Conservation (phyloP, 2,329 filamentous ascomycete species). For the Fusarium sp. region DNA sequence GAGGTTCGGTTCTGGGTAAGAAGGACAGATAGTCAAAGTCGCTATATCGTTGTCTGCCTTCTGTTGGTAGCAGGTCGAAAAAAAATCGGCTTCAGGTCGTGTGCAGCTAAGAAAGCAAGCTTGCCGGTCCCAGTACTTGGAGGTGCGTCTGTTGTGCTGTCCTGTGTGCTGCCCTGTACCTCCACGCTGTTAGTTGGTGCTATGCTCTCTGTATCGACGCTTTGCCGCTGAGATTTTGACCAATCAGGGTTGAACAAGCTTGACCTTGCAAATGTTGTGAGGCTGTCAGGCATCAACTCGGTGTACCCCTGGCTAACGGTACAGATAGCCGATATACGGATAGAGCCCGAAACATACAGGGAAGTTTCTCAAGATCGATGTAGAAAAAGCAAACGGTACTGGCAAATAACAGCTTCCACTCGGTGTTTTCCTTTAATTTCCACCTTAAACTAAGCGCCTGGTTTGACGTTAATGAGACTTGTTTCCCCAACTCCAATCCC, state of each 20-base stretch:
- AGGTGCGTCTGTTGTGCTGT: slow-evolving; percentile 37
- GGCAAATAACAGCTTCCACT: neutral
- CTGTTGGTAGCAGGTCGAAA: slow-evolving; percentile 15
- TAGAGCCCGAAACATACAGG: slow-evolving; percentile 10
- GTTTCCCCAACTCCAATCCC: neutral
- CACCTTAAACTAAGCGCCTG: neutral
- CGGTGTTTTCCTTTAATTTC: neutral
- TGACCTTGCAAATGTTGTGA: slow-evolving; percentile 24
- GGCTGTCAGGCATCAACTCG: slow-evolving; percentile 50
- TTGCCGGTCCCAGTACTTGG: slow-evolving; percentile 38
- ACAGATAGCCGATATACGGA: neutral
- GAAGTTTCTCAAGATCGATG: slow-evolving; percentile 6
- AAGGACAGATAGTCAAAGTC: slow-evolving; percentile 6
- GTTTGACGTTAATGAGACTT: neutral
- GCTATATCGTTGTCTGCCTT: slow-evolving; percentile 15
- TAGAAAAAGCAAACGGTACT: slow-evolving; percentile 1
- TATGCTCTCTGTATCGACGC: slow-evolving; percentile 32
- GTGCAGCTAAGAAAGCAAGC: slow-evolving; percentile 35
- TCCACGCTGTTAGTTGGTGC: slow-evolving; percentile 37
- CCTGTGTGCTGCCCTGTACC: slow-evolving; percentile 41
- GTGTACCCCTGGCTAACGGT: slow-evolving; percentile 33
- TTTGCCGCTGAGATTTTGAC: slow-evolving; percentile 46
- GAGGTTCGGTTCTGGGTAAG: neutral
- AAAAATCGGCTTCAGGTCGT: slow-evolving; percentile 23
- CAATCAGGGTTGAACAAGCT: slow-evolving; percentile 45